These are phyloP conservation scores for Pseudopithomyces maydicus DNA, from an alignment of 2,329 filamentous ascomycete genomes.

Conservation along the genomic window DNA sequence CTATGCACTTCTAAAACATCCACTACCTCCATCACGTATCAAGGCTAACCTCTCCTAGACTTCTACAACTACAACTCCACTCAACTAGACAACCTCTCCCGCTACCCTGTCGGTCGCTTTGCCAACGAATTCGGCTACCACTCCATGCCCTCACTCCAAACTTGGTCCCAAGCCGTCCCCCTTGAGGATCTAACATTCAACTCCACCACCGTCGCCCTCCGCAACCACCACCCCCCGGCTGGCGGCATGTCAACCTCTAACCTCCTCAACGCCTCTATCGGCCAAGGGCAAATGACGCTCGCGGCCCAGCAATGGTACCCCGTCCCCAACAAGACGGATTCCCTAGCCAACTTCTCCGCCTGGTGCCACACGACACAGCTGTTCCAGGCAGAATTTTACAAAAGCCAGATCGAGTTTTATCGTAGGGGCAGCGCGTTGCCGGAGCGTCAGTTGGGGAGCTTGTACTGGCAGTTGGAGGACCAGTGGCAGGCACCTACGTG, in stretches of 20 bases:
- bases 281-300: conserved; percentile 64
- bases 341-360: conserved; percentile 63
- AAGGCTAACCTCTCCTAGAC: conserved; percentile 37
- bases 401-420: conserved; percentile 65
- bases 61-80: conserved; percentile 63
- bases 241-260: conserved; percentile 55
- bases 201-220: conserved; percentile 58
- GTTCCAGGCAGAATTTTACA: conserved; percentile 69
- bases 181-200: conserved; percentile 62
- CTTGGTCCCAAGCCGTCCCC: conserved; percentile 60
- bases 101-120: conserved; percentile 64
- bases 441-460: conserved; percentile 62
- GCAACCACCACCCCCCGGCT: conserved; percentile 65
- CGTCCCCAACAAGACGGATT: conserved; percentile 57
- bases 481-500: conserved; percentile 69
- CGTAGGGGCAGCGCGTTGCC: conserved; percentile 62
- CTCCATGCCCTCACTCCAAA: conserved; percentile 65
- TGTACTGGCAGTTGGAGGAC: conserved; percentile 71
- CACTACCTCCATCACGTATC: no score
- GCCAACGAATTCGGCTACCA: conserved; percentile 69
- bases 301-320: conserved; percentile 64
- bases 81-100: conserved; percentile 59
- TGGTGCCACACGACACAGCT: conserved; percentile 68
- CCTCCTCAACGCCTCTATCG: conserved; percentile 49
- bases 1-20: no score